Conservation (phyloP, 1,284 basidiomycete genomes). For the Naganishia albida region DNA sequence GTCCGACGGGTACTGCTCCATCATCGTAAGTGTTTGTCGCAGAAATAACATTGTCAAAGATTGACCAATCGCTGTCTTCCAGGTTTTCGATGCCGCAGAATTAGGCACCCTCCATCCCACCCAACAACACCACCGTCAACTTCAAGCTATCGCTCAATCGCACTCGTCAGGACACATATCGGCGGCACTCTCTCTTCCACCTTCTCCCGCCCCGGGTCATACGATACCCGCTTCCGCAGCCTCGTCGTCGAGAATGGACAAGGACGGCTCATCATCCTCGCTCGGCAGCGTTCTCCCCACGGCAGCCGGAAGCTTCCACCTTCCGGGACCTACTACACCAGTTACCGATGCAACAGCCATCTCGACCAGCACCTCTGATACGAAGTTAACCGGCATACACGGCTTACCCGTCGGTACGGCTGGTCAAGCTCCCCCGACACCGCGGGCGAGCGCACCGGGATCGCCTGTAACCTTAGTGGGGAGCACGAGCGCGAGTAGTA, state of each 20-base stretch:
- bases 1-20: slow-evolving; percentile 94
- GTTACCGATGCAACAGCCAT: background rate
- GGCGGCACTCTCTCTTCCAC: slow-evolving; percentile 47
- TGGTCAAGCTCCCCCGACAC: background rate
- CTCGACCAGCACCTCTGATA: background rate
- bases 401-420: slow-evolving; percentile 6
- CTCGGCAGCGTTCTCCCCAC: slow-evolving; percentile 4
- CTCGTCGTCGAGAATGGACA: slow-evolving; percentile 12
- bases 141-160: slow-evolving; percentile 80
- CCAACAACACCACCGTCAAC: slow-evolving; percentile 81
- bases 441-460: background rate
- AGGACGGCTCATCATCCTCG: slow-evolving; percentile 6
- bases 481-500: background rate
- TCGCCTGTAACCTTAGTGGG: background rate
- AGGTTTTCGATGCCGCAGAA: slow-evolving; percentile 71
- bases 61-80: background rate
- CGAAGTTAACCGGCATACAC: background rate
- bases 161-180: slow-evolving; percentile 59
- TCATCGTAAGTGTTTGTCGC: slow-evolving; percentile 63
- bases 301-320: slow-evolving; percentile 7
- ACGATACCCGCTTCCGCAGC: slow-evolving; percentile 42
- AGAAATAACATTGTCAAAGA: background rate
- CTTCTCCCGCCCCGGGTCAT: slow-evolving; percentile 52
- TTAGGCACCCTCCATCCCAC: slow-evolving; percentile 80
- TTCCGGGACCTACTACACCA: slow-evolving; percentile 19